Base-by-base conservation (phyloP, 208 protist species). In the Leishmania major region DNA sequence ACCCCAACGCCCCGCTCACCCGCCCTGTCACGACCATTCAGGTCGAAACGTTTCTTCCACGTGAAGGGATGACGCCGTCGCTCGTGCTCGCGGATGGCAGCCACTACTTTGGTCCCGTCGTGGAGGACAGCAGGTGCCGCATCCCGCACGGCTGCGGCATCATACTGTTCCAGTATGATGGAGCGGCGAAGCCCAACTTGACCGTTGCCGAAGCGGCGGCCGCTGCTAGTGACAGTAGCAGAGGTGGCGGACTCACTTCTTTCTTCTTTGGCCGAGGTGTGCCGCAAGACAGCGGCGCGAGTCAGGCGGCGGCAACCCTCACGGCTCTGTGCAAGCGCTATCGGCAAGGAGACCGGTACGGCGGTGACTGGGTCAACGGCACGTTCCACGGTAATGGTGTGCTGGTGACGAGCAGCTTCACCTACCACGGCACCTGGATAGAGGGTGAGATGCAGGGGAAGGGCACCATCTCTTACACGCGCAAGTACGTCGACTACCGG, bases 351-450 rank as follows among this genome's bases (percentile, higher is more conserved):
- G 92, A 93, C 70, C 89, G 95, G 57, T 98, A 97, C 80, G 95
- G 93, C 13, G 95, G 95, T 1, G 66, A 75, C 40, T 96, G 91
- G 92, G 74, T 51, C 11, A 81, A 92, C 73, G 95, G 95, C 40
- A 77, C 83, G 59, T 95, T 93, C 79, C 83, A 97, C 53, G 95
- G 93, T 31, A 85, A 93, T 10, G 95, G 95, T n/a, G 88, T 95
- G 25, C 85, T 97, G 25, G 53, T 94, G 5, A 91, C 90, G 15
- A 81, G 70, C 67, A 86, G 19, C 83, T 97, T 95, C 86, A 93
- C 89, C 53, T 97, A 98, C 72, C 89, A 97, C 25, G 96, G 96
- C 13, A 80, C 70, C 17, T 92, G 89, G 85, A 84, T 60, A 7
- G 78, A 79, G 1, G 84, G 88, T 15, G 72, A 80, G 51, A 87